Base-by-base conservation (phyloP, 495 filamentous ascomycete genomes). In the Echria macrotheca region DNA sequence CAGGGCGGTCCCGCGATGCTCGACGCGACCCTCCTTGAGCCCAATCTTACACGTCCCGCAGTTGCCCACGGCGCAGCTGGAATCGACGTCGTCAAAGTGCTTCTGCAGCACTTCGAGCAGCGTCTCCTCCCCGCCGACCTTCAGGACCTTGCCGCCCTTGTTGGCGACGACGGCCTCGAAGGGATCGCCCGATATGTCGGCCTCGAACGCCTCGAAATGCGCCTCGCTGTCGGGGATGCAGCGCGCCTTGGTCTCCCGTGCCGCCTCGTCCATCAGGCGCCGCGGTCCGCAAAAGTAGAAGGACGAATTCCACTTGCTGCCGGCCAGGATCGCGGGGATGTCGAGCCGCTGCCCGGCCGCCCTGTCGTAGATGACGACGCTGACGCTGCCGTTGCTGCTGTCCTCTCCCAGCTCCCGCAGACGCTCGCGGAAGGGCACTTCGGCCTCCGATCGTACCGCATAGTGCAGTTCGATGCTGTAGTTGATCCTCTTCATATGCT, bases 61-160 rank as follows among this genome's bases (percentile, higher is more conserved):
- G 54, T 80, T 82, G 0, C 78, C 79, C 4, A 74, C 72, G 59
- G 75, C 73, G 60, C 78, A 82, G 40, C 72, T 76, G 25, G 64
- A 72, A 21, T 70, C 69, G 0, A 79, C 67, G 15, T 66, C 65
- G 2, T 55, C 70, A 46, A 74, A 73, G 11, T 64, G 44, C 22
- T 42, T 53, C 47, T 64, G 59, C 24, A 76, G 48, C 10, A 67
- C 64, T 53, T 75, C 69, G 4, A 76, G 56, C 6, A 76, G 49
- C 10, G 64, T 72, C 54, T 76, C 69, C 22, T 74, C 71, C 26
- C 54, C 61, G 21, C 58, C 63, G 0, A 76, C 69, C 22, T 60
- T 50, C 36, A 76, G 25, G 3, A 57, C 43, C 45, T 48, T 55
- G 21, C 50, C 44, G 1, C 47, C 56, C 31, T 38, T 44, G 11